These are phyloP conservation scores for Letharia columbiana DNA, from an alignment of 495 filamentous ascomycete genomes.

Conservation along the genomic window DNA sequence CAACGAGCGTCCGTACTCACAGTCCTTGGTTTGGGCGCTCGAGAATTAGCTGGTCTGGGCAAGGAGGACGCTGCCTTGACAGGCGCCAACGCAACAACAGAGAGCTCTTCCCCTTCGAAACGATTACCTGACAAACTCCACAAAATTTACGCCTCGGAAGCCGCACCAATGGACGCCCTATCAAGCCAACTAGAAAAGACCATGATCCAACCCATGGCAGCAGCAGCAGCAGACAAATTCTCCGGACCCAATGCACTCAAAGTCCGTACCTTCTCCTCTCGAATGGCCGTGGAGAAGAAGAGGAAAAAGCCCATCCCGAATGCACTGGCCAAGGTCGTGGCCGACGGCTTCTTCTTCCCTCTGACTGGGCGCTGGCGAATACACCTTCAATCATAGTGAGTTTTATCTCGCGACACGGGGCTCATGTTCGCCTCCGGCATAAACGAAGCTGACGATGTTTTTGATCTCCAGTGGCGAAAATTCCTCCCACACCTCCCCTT, in stretches of 20 bases:
- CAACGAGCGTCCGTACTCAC: slow-evolving; percentile 77
- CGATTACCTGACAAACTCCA: slow-evolving; percentile 50
- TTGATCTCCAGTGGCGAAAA: slow-evolving; percentile 24
- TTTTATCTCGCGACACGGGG: slow-evolving; percentile 23
- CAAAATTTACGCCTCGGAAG: slow-evolving; percentile 37
- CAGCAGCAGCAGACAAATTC: slow-evolving; percentile 51
- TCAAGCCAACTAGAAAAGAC: slow-evolving; percentile 44
- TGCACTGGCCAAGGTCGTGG: slow-evolving; percentile 64
- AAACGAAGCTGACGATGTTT: slow-evolving; percentile 32
- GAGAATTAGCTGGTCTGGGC: slow-evolving; percentile 77
- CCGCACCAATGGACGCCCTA: slow-evolving; percentile 49
- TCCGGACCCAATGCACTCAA: slow-evolving; percentile 79
- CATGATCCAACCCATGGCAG: slow-evolving; percentile 73
- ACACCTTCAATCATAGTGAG: slow-evolving; percentile 39
- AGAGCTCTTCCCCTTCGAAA: slow-evolving; percentile 65
- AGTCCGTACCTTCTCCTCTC: slow-evolving; percentile 66
- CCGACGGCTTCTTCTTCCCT: slow-evolving; percentile 75
- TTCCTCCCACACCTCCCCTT: slow-evolving; percentile 33
- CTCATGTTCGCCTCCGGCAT: slow-evolving; percentile 25
- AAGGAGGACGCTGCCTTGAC: slow-evolving; percentile 46
- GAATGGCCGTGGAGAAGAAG: slow-evolving; percentile 60
- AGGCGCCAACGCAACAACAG: slow-evolving; percentile 32
- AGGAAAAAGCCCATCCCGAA: slow-evolving; percentile 61
- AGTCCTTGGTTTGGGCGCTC: slow-evolving; percentile 71
- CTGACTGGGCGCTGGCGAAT: slow-evolving; percentile 42